phyloP scores from a whole-genome alignment of 345 rosid species.

The Salix dunnii region DNA sequence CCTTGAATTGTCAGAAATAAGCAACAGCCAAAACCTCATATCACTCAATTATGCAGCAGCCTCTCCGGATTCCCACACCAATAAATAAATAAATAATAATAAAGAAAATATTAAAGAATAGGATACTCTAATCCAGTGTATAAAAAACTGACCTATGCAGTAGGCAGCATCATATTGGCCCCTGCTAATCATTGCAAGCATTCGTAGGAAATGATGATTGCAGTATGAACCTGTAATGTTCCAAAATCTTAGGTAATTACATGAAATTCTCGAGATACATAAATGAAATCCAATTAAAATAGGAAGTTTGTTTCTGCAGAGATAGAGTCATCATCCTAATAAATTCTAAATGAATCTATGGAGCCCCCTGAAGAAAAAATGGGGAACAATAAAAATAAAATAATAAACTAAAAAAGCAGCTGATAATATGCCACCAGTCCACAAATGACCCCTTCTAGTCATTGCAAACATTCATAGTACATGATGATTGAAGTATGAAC shows the following conservation, averaged over 20 bases:
- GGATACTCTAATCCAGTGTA: neutral
- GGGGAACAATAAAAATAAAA: neutral
- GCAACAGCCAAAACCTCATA: no score
- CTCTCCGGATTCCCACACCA: neutral
- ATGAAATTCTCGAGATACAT: neutral
- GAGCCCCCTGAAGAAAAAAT: neutral
- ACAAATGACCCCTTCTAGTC: slow-evolving; percentile 52
- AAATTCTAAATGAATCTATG: neutral
- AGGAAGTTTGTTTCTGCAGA: neutral
- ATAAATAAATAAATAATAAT: neutral
- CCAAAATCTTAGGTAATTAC: neutral
- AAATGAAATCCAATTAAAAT: neutral
- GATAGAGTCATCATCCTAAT: neutral
- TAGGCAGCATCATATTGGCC: slow-evolving; percentile 71
- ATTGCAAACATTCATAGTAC: slow-evolving; percentile 73
- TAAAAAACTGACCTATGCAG: slow-evolving; percentile 52
- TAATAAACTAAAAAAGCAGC: neutral
- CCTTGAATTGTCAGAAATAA: neutral
- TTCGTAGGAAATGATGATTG: slow-evolving; percentile 81
- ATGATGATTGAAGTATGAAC: slow-evolving; percentile 84
- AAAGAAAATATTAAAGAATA: neutral
- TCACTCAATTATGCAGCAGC: neutral
- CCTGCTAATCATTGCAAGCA: slow-evolving; percentile 64
- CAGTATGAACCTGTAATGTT: slow-evolving; percentile 70
- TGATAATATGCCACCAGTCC: neutral